Conservation (phyloP, 75 land plant species). For the Picea glauca region DNA sequence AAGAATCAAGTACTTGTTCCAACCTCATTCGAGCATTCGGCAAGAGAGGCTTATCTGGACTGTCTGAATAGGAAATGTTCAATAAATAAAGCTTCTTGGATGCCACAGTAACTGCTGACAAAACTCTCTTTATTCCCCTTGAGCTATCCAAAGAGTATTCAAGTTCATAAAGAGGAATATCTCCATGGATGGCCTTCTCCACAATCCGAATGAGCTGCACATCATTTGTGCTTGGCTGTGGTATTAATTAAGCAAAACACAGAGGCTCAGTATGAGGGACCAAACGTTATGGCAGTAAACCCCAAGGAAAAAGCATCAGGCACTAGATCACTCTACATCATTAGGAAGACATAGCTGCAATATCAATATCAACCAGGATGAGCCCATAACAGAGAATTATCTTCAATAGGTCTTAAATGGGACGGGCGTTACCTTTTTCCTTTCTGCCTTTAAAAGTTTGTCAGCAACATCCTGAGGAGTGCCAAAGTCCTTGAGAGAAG, state of each 20-base stretch:
- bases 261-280: background rate
- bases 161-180: conserved; percentile 72
- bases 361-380: conserved; percentile 8
- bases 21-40: conserved; percentile 25
- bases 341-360: background rate
- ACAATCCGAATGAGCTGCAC: conserved; percentile 49
- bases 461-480: conserved; percentile 78
- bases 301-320: background rate
- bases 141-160: conserved; percentile 87
- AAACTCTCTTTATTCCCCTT: conserved; percentile 84
- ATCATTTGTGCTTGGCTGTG: conserved; percentile 80
- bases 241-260: background rate
- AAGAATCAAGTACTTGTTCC: conserved; percentile 69
- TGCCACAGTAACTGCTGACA: conserved; percentile 83
- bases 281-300: background rate
- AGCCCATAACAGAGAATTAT: background rate
- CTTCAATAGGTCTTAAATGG: background rate
- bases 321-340: too few species aligned
- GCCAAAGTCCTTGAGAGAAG: conserved; percentile 75
- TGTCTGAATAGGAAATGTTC: conserved; percentile 73
- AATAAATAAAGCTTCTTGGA: conserved; percentile 85
- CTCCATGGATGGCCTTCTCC: conserved; percentile 55
- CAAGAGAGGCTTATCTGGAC: conserved; percentile 54
- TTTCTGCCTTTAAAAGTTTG: conserved; percentile 89
- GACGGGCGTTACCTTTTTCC: conserved; percentile 53